These are phyloP conservation scores for Apophysomyces trapeziformis DNA, from an alignment of 371 early-diverging fungal species.

Conservation along the genomic window DNA sequence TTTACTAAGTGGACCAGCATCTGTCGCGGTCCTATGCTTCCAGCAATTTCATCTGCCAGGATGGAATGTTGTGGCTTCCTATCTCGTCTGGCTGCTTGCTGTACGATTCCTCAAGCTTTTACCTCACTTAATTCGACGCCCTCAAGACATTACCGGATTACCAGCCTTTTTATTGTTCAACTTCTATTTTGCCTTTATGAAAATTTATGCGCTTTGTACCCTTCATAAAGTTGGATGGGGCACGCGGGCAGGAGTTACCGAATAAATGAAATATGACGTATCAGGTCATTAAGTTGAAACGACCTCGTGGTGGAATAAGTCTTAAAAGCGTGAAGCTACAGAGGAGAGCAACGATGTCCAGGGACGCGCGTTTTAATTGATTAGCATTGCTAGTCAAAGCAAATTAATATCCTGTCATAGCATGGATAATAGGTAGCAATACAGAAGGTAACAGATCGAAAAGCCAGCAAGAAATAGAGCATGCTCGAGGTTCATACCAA, in stretches of 20 bases:
- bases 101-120: slow-evolving; percentile 73
- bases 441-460: too few species aligned
- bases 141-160: slow-evolving; percentile 66
- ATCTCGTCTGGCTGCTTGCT: slow-evolving; percentile 67
- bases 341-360: too few species aligned
- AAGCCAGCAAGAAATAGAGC: too few species aligned
- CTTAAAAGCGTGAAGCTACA: too few species aligned
- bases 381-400: too few species aligned
- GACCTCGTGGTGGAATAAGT: too few species aligned
- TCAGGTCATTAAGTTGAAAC: background rate
- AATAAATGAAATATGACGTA: background rate
- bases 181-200: slow-evolving; percentile 76
- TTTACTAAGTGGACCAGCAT: slow-evolving; percentile 70
- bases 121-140: slow-evolving; percentile 70
- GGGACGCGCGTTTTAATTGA: too few species aligned
- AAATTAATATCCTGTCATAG: too few species aligned
- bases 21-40: slow-evolving; percentile 50
- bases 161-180: slow-evolving; percentile 75
- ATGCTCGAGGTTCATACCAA: too few species aligned
- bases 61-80: slow-evolving; percentile 69
- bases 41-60: slow-evolving; percentile 39
- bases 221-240: slow-evolving; percentile 79
- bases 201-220: slow-evolving; percentile 72
- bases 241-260: slow-evolving; percentile 43
- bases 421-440: too few species aligned